These are phyloP conservation scores for Inga laurina DNA, from an alignment of 306 rosid species.

Conservation along the genomic window DNA sequence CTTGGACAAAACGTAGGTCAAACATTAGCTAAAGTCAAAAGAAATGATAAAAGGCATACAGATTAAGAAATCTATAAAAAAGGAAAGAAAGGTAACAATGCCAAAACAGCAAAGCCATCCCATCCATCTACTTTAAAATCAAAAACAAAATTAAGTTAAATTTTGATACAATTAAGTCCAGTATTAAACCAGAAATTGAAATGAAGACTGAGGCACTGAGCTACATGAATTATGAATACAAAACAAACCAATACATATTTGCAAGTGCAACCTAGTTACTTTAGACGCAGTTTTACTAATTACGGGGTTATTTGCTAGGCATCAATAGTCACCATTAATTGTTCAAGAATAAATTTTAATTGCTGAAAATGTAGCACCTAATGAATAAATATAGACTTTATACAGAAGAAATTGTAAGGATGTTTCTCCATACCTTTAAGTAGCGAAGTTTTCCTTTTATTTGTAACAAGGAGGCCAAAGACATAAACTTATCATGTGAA, in stretches of 20 bases:
- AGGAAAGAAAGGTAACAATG: not conserved
- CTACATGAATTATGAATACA: not conserved
- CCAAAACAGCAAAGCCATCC: not conserved
- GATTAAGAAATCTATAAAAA: not conserved
- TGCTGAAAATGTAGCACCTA: constrained; percentile 16
- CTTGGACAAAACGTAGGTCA: not conserved
- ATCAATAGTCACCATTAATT: constrained; percentile 6
- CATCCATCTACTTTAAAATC: constrained; percentile 2
- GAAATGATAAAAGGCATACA: not conserved
- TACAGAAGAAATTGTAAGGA: constrained; percentile 4
- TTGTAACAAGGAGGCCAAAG: constrained; percentile 61
- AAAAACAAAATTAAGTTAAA: not conserved
- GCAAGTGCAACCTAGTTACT: not conserved
- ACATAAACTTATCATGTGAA: constrained; percentile 79
- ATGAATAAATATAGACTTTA: constrained; percentile 18
- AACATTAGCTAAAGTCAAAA: not conserved
- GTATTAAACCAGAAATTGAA: not conserved
- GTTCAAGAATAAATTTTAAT: constrained; percentile 10
- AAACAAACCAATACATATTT: not conserved
- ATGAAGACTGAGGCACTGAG: not conserved
- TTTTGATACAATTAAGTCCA: not conserved
- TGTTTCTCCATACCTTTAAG: constrained; percentile 62
- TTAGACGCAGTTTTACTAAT: not conserved
- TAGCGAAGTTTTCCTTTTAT: constrained; percentile 93
- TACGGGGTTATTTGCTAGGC: not conserved